Conservation (phyloP, 257 asterid genomes). For the Gentiana straminea region DNA sequence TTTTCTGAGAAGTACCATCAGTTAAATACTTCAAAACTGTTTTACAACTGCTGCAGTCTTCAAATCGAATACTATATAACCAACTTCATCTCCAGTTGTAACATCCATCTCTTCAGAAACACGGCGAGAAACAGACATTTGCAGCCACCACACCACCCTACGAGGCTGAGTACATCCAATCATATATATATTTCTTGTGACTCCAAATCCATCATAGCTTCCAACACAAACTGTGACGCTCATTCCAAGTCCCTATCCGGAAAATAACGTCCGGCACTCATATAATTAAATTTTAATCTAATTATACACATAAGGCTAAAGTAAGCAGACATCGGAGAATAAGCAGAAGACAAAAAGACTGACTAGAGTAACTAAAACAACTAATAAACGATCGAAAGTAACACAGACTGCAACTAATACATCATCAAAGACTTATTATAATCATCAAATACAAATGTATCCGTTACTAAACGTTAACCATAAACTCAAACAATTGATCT, state of each 20-base stretch:
- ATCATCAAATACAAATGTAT: no score
- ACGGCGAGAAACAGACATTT: slow-evolving; percentile 94
- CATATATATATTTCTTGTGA: slow-evolving; percentile 68
- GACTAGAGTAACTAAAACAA: no score
- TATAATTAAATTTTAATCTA: no score
- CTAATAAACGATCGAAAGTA: no score
- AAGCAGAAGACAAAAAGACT: no score
- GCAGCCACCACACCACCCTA: slow-evolving; percentile 62
- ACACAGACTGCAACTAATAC: no score
- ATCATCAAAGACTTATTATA: no score
- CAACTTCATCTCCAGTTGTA: slow-evolving; percentile 92
- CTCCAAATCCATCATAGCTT: slow-evolving; percentile 53
- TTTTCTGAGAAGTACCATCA: slow-evolving; percentile 97
- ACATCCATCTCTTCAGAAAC: slow-evolving; percentile 99
- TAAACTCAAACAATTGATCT: no score
- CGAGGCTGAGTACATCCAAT: slow-evolving; percentile 96
- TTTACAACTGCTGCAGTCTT: slow-evolving; percentile 80
- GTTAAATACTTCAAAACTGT: slow-evolving; percentile 89
- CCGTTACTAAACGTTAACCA: no score
- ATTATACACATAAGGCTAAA: no score
- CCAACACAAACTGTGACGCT: slow-evolving; percentile 85
- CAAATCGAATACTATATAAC: slow-evolving; percentile 91
- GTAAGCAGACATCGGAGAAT: no score
- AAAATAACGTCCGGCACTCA: no score
- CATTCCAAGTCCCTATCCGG: slow-evolving; percentile 23